Percentiles rank a stretch among this genome's conserved stretches.
These are phyloP conservation scores for Kalmusia sp. DNA, from an alignment of 2,329 filamentous ascomycete genomes.

Conservation along the genomic window DNA sequence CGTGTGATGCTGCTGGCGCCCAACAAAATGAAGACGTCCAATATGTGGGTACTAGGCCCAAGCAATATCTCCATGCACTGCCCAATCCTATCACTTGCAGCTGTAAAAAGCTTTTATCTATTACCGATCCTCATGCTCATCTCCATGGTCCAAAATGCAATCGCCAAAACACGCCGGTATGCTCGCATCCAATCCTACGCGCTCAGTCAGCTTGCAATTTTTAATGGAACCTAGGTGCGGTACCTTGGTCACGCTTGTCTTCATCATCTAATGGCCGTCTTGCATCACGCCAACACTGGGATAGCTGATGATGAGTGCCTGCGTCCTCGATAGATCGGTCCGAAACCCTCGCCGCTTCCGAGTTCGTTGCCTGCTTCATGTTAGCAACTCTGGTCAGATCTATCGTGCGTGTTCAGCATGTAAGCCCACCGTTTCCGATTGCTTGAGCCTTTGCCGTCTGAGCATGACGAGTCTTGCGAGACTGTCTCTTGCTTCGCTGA, in stretches of 20 bases:
- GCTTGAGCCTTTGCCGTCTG: not conserved
- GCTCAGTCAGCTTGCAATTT: too few species aligned
- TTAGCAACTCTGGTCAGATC: not conserved
- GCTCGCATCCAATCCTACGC: not conserved
- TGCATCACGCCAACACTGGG: not conserved
- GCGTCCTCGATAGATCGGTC: not conserved
- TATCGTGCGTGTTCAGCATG: slow-evolving; percentile 3
- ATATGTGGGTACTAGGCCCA: not conserved
- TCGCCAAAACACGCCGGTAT: too few species aligned
- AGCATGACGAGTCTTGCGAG: too few species aligned
- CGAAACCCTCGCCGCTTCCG: not conserved
- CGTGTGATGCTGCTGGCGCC: too few species aligned
- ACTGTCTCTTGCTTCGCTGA: not conserved
- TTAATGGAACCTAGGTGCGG: too few species aligned
- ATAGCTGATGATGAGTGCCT: not conserved
- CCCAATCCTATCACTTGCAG: too few species aligned
- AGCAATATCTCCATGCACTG: not conserved
- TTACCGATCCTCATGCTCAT: too few species aligned
- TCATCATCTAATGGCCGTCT: too few species aligned
- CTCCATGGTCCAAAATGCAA: too few species aligned
- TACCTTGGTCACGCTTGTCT: too few species aligned
- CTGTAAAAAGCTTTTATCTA: too few species aligned
- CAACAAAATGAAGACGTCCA: not conserved
- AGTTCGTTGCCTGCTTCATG: not conserved
- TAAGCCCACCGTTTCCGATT: not conserved